Base-by-base conservation (phyloP, 768 basidiomycete genomes). In the Piloderma croceum region DNA sequence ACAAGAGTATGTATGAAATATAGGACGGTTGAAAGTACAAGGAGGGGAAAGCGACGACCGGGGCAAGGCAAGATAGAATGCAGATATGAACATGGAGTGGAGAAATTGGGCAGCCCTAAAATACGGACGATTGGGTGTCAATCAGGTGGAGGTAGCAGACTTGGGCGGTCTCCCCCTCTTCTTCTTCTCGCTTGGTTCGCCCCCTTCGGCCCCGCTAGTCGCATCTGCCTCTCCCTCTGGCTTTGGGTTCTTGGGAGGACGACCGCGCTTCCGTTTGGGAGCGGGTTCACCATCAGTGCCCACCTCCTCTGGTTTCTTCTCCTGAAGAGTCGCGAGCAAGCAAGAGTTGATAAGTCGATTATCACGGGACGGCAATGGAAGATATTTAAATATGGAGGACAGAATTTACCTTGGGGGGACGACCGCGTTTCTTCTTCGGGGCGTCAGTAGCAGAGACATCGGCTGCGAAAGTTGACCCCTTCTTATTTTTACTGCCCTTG, bases 401-500 rank as follows among this genome's bases (percentile, higher is more conserved):
- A 15, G 38, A 47, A 45, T 61, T 51, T 53, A 73, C 75, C 65
- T 77, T 76, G 53, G 65, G 71, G 41, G 74, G 74, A 47, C 74
- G 60, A 19, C 74, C 74, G 46, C 74, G 61, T 39, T 69, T 73
- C 51, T 68, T 65, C 63, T 71, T 72, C 39, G 54, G 39, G 32
- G 54, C 53, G 38, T 56, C 46, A 21, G 45, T 45, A 11, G 53
- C 47, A 13, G 63, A 47, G 12, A 61, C 27, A 10, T 58, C 53
- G 2, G 57, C 50, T 22, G 60, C 49, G 11, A 58, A 44, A 41
- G 61, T 50, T 27, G 62, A 48, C 44, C 56, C 64, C 57, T 73
- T 75, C 69, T 77, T 79, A 64, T 79, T 79, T 68, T 87, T 92
- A 63, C 85, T 88, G 52, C 90, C 90, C 61, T 83, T 89, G 45